Percentiles rank a stretch among this genome's conserved stretches.
These are phyloP conservation scores for Avena atlantica DNA, from an alignment of 176 grass and related monocot genomes.

Conservation along the genomic window DNA sequence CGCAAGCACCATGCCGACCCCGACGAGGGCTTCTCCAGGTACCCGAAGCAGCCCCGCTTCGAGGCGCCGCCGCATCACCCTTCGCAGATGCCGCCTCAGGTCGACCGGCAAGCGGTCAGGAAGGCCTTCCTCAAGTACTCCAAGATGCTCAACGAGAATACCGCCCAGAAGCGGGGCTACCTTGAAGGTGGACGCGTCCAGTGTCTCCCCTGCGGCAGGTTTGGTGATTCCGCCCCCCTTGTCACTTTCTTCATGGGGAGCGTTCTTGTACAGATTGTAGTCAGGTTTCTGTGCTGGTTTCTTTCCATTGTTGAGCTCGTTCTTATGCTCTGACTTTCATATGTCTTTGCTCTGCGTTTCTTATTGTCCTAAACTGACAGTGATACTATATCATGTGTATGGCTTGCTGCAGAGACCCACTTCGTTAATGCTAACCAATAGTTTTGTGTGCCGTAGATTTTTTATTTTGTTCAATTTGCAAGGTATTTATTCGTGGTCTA, in stretches of 20 bases:
- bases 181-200: slow-evolving; percentile 68
- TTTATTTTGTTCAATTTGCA: background rate
- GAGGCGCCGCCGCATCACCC: slow-evolving; percentile 41
- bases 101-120: slow-evolving; percentile 58
- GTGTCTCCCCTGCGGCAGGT: slow-evolving; percentile 92
- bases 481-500: background rate
- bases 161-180: slow-evolving; percentile 61
- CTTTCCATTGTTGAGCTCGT: slow-evolving; percentile 41
- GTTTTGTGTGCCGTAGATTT: background rate
- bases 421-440: background rate
- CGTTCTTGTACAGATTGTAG: slow-evolving; percentile 50
- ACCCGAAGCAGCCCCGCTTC: slow-evolving; percentile 66
- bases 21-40: slow-evolving; percentile 60
- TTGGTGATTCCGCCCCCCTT: slow-evolving; percentile 55
- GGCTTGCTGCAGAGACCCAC: slow-evolving; percentile 21
- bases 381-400: slow-evolving; percentile 26
- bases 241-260: slow-evolving; percentile 45
- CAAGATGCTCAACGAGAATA: slow-evolving; percentile 80
- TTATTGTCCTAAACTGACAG: slow-evolving; percentile 10
- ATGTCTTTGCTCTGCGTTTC: slow-evolving; percentile 9
- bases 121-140: slow-evolving; percentile 82
- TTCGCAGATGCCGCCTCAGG: slow-evolving; percentile 4
- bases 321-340: slow-evolving; percentile 41
- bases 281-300: slow-evolving; percentile 48
- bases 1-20: slow-evolving; percentile 52